Evolutionary conservation across 2,329 filamentous ascomycete species (phyloP).

Genomic region (Daldinia eschscholtzii): DNA sequence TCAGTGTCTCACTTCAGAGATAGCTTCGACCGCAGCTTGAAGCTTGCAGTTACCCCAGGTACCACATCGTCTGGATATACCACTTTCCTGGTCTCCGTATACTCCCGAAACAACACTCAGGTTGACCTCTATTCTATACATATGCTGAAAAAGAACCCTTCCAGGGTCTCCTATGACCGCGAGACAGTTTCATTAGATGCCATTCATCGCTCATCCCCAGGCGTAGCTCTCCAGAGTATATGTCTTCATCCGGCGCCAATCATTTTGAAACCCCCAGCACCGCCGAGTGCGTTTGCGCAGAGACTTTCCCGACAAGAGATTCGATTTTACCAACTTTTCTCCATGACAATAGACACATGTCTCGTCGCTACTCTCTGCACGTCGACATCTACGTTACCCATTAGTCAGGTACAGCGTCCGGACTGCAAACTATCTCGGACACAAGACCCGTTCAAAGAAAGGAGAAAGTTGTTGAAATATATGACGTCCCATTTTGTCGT

Average conservation of each 20-base stretch:
- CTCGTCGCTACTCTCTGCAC: conserved; percentile 56
- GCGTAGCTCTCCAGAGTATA: conserved; percentile 39
- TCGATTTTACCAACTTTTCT: conserved; percentile 62
- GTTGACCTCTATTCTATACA: conserved; percentile 48
- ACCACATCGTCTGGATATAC: conserved; percentile 26
- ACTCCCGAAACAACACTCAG: conserved; percentile 46
- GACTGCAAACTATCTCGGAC: conserved; percentile 29
- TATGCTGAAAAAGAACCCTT: conserved; percentile 42
- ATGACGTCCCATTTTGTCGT: conserved; percentile 45
- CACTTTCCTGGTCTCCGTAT: conserved; percentile 46
- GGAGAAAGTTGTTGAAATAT: conserved; percentile 35
- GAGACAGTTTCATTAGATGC: conserved; percentile 40
- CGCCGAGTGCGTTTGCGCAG: conserved; percentile 27
- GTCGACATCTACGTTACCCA: conserved; percentile 37
- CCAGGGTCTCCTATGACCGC: conserved; percentile 44
- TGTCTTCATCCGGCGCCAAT: conserved; percentile 42
- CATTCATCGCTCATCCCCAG: conserved; percentile 22
- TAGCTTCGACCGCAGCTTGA: conserved; percentile 55
- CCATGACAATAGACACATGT: conserved; percentile 59
- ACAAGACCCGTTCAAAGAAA: conserved; percentile 19
- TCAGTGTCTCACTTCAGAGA: conserved; percentile 62
- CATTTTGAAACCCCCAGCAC: conserved; percentile 43
- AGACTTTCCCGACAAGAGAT: conserved; percentile 53
- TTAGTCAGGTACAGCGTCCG: conserved; percentile 37
- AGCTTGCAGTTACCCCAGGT: conserved; percentile 55